A percentile compares a stretch with the other conserved stretches of the same genome.
Evolutionary conservation across 805 yeast genomes (phyloP).

Genomic region (Yamadazyma takamatsuzukensis): DNA sequence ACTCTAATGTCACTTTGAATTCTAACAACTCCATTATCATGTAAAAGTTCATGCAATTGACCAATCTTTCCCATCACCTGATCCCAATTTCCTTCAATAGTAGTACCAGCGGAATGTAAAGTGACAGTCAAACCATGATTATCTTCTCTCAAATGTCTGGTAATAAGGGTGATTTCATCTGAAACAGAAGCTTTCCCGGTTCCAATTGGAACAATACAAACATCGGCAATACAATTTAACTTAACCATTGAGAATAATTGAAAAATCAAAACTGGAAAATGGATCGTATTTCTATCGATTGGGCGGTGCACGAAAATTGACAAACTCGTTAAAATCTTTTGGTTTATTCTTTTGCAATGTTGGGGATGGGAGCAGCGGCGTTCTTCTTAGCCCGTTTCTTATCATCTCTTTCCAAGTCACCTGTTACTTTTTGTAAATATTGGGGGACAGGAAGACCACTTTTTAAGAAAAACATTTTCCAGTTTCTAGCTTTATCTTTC

Average conservation of each 20-base stretch:
- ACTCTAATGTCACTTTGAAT: conserved; percentile 84
- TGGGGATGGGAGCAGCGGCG: conserved; percentile 40
- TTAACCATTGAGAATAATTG: conserved; percentile 33
- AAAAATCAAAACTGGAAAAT: too few relatives aligned
- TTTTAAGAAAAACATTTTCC: conserved; percentile 84
- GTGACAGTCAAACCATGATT: conserved; percentile 53
- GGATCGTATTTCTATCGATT: too few relatives aligned
- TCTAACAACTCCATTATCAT: conserved; percentile 65
- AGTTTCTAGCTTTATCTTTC: conserved; percentile 94
- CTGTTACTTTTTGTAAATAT: conserved; percentile 80
- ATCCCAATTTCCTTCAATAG: conserved; percentile 90
- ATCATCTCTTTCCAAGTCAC: conserved; percentile 64
- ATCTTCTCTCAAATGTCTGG: conserved; percentile 57
- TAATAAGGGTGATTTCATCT: conserved; percentile 71
- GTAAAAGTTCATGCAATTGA: conserved; percentile 68
- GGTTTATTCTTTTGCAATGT: conserved; percentile 5
- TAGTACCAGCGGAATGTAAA: conserved; percentile 89
- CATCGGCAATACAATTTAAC: conserved; percentile 75
- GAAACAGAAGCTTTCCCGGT: conserved; percentile 76
- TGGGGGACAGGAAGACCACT: conserved; percentile 74
- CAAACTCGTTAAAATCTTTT: background rate
- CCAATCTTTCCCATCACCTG: conserved; percentile 81
- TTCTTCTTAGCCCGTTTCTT: conserved; percentile 34
- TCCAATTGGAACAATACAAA: conserved; percentile 85
- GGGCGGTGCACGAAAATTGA: too few relatives aligned